phyloP scores from a whole-genome alignment of 441 rosid genomes.

The Pelargonium fulgidum region DNA sequence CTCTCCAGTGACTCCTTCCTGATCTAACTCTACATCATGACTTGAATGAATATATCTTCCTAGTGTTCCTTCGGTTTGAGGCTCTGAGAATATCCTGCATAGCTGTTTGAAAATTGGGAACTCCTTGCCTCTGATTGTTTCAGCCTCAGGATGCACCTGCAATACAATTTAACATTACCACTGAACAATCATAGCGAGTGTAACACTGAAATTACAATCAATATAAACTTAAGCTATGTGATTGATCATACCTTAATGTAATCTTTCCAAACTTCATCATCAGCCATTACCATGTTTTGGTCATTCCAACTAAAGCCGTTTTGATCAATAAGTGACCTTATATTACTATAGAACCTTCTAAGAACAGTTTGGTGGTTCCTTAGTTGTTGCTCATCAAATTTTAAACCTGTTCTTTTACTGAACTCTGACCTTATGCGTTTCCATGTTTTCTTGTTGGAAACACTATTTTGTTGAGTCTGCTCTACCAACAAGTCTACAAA shows the following conservation, averaged over 20 bases:
- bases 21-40: background rate
- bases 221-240: background rate
- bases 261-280: slow-evolving; percentile 3
- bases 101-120: background rate
- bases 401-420: slow-evolving; percentile 3
- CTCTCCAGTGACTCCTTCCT: slow-evolving; percentile 3
- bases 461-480: slow-evolving; percentile 2
- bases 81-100: background rate
- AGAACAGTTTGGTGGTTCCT: slow-evolving; percentile 6
- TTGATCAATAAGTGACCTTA: slow-evolving; percentile 1
- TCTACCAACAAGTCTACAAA: background rate
- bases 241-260: background rate
- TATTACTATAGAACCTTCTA: background rate
- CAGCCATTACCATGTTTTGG: slow-evolving; percentile 2
- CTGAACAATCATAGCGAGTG: background rate
- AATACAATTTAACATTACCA: background rate
- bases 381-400: background rate
- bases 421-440: slow-evolving; percentile 2
- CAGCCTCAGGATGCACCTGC: slow-evolving; percentile 4
- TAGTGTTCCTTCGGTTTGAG: background rate
- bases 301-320: slow-evolving; percentile 4
- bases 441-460: slow-evolving; percentile 5
- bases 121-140: background rate
- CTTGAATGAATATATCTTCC: background rate
- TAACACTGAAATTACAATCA: background rate